Evolutionary conservation across 1,284 basidiomycete species (phyloP).

Genomic region (Coriolopsis trogii): DNA sequence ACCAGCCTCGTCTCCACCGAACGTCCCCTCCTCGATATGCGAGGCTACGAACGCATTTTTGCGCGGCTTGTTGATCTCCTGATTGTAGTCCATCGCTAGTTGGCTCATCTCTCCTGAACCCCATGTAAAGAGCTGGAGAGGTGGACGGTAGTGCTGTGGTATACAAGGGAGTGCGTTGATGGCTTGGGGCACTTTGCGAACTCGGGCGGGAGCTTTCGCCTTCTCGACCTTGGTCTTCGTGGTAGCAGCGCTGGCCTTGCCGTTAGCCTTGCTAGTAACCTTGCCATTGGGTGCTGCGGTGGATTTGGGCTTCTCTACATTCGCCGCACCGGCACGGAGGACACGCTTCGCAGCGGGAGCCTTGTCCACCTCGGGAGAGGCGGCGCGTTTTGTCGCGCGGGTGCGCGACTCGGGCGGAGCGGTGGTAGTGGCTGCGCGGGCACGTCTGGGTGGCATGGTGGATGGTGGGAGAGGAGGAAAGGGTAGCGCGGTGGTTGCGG

Average conservation of each 20-base stretch:
- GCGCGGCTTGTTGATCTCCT: constrained; percentile 73
- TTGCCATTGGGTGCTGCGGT: constrained; percentile 16
- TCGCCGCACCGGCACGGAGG: constrained; percentile 20
- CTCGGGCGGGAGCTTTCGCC: constrained; percentile 19
- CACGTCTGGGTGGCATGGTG: constrained; percentile 22
- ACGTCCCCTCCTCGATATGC: constrained; percentile 62
- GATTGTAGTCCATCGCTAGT: constrained; percentile 76
- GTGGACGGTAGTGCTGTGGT: constrained; percentile 24
- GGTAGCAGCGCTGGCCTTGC: constrained; percentile 6
- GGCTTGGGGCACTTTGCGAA: constrained; percentile 17
- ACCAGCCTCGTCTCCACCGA: constrained; percentile 73
- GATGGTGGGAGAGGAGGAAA: constrained; percentile 13
- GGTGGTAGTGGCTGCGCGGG: constrained; percentile 19
- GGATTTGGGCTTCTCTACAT: constrained; percentile 15
- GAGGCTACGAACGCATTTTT: constrained; percentile 67
- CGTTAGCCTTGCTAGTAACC: constrained; percentile 4
- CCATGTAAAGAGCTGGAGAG: constrained; percentile 68
- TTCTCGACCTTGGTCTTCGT: constrained; percentile 18
- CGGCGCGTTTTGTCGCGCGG: constrained; percentile 19
- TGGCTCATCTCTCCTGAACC: constrained; percentile 89
- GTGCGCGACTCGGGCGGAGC: constrained; percentile 14
- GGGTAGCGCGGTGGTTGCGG: constrained; percentile 5
- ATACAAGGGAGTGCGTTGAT: constrained; percentile 22
- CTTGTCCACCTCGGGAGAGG: constrained; percentile 16
- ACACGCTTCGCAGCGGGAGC: constrained; percentile 22